phyloP scores from a whole-genome alignment of 108 stramenopile species.

The Skeletonema tropicum region DNA sequence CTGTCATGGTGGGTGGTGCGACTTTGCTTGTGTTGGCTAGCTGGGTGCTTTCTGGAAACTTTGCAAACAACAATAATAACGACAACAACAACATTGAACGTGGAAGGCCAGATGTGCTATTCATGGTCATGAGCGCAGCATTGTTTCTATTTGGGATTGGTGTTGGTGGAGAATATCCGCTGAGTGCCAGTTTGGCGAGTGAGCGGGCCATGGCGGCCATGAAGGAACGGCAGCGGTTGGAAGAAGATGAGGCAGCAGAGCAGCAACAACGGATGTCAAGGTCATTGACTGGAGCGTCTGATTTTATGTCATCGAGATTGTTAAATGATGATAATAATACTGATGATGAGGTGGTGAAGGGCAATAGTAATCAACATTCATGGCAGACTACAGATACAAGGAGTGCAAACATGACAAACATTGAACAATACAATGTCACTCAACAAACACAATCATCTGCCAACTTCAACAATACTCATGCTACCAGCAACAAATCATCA shows the following conservation, averaged over 20 bases:
- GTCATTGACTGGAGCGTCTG: not conserved
- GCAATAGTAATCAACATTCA: not conserved
- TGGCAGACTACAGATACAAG: slow-evolving; percentile 7
- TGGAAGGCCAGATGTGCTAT: slow-evolving; percentile 21
- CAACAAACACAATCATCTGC: not conserved
- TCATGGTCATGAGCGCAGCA: slow-evolving; percentile 39
- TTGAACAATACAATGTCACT: not conserved
- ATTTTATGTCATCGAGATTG: not conserved
- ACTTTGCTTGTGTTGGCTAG: not conserved
- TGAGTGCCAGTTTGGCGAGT: slow-evolving; percentile 58
- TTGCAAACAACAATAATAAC: not conserved
- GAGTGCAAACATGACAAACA: not conserved
- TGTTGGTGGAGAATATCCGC: slow-evolving; percentile 81
- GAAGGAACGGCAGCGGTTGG: not conserved
- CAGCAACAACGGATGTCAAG: not conserved
- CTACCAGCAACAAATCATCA: not conserved
- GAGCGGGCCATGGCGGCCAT: slow-evolving; percentile 61
- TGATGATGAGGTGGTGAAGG: not conserved
- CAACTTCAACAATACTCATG: not conserved
- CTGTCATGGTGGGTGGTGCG: slow-evolving; percentile 44
- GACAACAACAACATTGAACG: not conserved
- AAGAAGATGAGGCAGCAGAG: not conserved
- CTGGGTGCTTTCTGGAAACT: not conserved
- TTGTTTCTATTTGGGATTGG: slow-evolving; percentile 76
- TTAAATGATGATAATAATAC: not conserved